A percentile compares a stretch with the other conserved stretches of the same genome.
phyloP scores from a whole-genome alignment of 352 stramenopile species.

The Pilasporangium apinafurcum region DNA sequence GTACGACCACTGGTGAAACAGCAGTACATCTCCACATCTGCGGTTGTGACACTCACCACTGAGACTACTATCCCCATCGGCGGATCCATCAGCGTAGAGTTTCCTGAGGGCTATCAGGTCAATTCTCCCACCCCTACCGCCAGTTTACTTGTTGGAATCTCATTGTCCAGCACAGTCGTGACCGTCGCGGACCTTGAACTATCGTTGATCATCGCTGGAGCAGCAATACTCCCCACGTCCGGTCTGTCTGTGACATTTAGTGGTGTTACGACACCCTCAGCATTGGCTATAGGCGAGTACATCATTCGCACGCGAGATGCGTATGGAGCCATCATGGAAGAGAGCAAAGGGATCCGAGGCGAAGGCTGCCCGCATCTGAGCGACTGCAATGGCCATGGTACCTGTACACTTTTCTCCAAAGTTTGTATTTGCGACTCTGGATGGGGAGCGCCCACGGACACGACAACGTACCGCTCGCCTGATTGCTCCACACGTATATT shows the following conservation, averaged over 20 bases:
- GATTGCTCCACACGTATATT: conserved; percentile 72
- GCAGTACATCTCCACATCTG: conserved; percentile 25
- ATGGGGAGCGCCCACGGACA: conserved; percentile 58
- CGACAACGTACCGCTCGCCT: conserved; percentile 62
- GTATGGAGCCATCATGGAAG: conserved; percentile 37
- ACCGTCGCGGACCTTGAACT: conserved; percentile 15
- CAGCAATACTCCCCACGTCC: conserved; percentile 15
- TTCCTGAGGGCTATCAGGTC: conserved; percentile 35
- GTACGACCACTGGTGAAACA: conserved; percentile 34
- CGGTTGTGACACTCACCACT: conserved; percentile 32
- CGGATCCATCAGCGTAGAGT: conserved; percentile 42
- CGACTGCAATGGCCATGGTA: conserved; percentile 80
- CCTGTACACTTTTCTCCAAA: conserved; percentile 63
- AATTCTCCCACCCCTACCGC: conserved; percentile 12
- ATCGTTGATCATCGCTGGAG: conserved; percentile 23
- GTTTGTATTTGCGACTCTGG: conserved; percentile 53
- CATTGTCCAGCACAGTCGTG: conserved; percentile 20
- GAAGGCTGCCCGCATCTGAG: conserved; percentile 65
- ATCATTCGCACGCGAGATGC: conserved; percentile 41
- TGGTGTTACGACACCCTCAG: conserved; percentile 41
- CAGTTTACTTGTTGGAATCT: conserved; percentile 25
- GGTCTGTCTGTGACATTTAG: conserved; percentile 33
- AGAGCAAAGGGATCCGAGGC: conserved; percentile 36
- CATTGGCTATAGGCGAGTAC: conserved; percentile 36
- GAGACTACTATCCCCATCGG: conserved; percentile 27